Evolutionary conservation across 768 basidiomycete species (phyloP), one percentile per base, ranked within the genome.

Genomic region (Boletus insuetus): DNA sequence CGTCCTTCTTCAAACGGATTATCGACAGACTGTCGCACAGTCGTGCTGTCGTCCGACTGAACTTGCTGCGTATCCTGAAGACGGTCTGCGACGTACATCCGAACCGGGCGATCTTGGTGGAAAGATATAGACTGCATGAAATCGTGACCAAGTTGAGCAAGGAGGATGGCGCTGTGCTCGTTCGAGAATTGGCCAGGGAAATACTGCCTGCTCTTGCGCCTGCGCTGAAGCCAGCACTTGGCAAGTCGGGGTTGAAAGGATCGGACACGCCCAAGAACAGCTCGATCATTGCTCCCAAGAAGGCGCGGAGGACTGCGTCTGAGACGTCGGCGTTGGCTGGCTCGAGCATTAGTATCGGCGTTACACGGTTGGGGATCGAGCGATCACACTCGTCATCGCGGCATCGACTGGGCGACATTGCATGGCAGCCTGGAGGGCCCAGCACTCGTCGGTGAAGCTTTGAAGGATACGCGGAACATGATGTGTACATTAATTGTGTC

Each of bases 81-180:
- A 81, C 87, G 0, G 86, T 95, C 3, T 95, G 91, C 70, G 96
- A 99, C 58, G 85, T 86, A 9, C 91, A 95, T 61, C 92, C 93
- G 3, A 94, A 94, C 63, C 81, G 88, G 10, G 84, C 85, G 3
- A 82, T 85, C 64, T 75, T 95, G 46, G 91, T 96, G 24, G 88
- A 91, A 66, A 79, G 83, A 45, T 96, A 90, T 65, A 90, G 89
- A 0, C 73, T 96, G 48, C 77, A 89, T 53, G 87, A 86, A 34
- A 84, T 94, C 4, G 91, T 99, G 53, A 82, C 86, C 60, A 80
- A 81, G 57, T 74, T 98, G 46, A 91, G 90, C 65, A 81, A 84
- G 58, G 85, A 87, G 47, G 97, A 99, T 68, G 89, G 85, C 13
- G 94, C 96, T 0, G 88, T 98, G 17, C 80, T 99, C 29, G 94